phyloP scores from a whole-genome alignment of 345 rosid species.

The Hirschfeldia incana region DNA sequence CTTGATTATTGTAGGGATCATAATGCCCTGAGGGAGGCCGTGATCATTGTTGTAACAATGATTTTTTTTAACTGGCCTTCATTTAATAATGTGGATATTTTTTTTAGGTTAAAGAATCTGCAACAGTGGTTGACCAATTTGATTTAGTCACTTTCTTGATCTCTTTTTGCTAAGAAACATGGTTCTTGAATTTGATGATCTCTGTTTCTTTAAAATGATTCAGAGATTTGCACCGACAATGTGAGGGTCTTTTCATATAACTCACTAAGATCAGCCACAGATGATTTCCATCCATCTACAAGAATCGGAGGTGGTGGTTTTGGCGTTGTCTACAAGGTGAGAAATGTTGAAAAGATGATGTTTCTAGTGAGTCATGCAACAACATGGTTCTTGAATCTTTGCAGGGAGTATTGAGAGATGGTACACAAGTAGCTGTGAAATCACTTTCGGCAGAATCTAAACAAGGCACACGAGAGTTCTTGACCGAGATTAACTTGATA shows the following conservation, averaged over 20 bases:
- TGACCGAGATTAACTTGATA: constrained; percentile 71
- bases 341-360: not conserved
- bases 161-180: not conserved
- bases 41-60: too few species aligned
- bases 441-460: constrained; percentile 68
- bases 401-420: constrained; percentile 66
- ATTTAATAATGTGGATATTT: not conserved
- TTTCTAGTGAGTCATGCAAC: not conserved
- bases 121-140: constrained; percentile 10
- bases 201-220: constrained; percentile 26
- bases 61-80: too few species aligned
- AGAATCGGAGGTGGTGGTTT: constrained; percentile 80
- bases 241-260: constrained; percentile 72
- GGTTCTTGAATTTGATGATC: not conserved
- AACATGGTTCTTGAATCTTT: not conserved
- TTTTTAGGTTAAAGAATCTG: not conserved
- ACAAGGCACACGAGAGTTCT: constrained; percentile 79
- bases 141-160: not conserved
- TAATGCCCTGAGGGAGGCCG: not conserved
- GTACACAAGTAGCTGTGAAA: constrained; percentile 73
- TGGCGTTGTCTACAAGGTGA: constrained; percentile 88
- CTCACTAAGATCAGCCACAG: constrained; percentile 76
- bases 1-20: constrained; percentile 7
- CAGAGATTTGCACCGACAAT: constrained; percentile 67
- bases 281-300: constrained; percentile 61